phyloP scores from a whole-genome alignment of 2,329 filamentous ascomycete species.

The Alternaria infectoria region DNA sequence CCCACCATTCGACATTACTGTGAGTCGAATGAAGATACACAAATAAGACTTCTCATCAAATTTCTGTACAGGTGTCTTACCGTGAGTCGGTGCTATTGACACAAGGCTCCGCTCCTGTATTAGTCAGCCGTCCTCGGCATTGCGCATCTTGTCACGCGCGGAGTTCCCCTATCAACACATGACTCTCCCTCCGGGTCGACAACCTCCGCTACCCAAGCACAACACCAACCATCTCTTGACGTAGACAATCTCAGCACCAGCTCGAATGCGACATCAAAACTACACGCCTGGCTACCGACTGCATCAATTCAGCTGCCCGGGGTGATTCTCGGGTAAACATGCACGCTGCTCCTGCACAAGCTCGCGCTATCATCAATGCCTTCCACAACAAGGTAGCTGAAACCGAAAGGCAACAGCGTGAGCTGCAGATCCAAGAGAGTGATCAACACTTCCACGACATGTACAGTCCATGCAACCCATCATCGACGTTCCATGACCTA shows the following conservation, averaged over 20 bases:
- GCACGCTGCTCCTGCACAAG: conserved; percentile 4
- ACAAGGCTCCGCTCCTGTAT: background rate
- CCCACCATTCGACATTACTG: conserved; percentile 37
- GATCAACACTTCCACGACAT: conserved; percentile 13
- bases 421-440: background rate
- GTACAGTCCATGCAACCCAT: conserved; percentile 13
- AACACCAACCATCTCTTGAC: background rate
- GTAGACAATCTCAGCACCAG: background rate
- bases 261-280: background rate
- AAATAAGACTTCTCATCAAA: background rate
- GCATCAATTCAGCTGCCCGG: conserved; percentile 1
- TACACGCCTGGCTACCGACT: background rate
- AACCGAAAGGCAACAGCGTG: conserved; percentile 3
- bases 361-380: conserved; percentile 5
- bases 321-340: background rate
- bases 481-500: conserved; percentile 10
- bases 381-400: conserved; percentile 8
- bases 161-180: background rate
- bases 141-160: background rate
- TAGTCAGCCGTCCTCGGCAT: background rate
- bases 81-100: background rate
- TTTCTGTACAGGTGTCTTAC: background rate
- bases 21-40: conserved; percentile 8
- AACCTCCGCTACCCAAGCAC: background rate
- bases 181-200: background rate